Base-by-base conservation (phyloP, 768 basidiomycete species). In the Tulasnella sp. region DNA sequence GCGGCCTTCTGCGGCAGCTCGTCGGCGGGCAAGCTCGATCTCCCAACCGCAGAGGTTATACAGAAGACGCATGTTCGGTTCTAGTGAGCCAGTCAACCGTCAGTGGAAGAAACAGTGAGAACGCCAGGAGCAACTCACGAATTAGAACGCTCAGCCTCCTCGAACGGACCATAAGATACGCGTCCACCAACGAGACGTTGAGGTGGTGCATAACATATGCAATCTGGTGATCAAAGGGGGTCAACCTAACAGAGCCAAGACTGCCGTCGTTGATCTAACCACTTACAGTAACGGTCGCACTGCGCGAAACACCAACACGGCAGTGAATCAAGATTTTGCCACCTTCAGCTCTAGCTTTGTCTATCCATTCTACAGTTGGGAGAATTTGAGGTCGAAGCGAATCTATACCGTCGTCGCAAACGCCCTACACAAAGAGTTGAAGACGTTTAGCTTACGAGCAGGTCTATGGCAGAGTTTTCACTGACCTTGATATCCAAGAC, bases 151-250 rank as follows among this genome's bases (percentile, higher is more conserved):
- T 96, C 75, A 99, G 87, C 46, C 97, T 87, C 61, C 96, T 89
- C 77, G 94, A 95, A 77, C 97, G 91, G 48, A 96, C 95, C 80
- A 98, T 89, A 81, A 98, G 87, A 85, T 99, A 99, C 11, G 97
- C 95, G 82, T 96, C 94, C 77, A 96, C 93, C 80, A 99, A 90
- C 48, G 93, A 91, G 70, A 96, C 86, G 32, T 87, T 86, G 29
- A 94, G 89, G 82, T 97, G 90, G 83, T 96, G 94, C 96, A 98
- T 98, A 82, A 98, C 93, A 84, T 98, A 98, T 23, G 96, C 96
- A 82, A 99, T 98, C 90, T 93, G 81, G 15, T 5, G 10, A 5
- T 48, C 9, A 5, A 51, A 77, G 15, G 39, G 40, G 39, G 46
- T 32, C 26, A 29, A 20, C 32, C n/a, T 15, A 42, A 61, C 9